Percentiles rank a stretch among this genome's conserved stretches.
Conservation (phyloP, 1,284 basidiomycete genomes). For the Trichosporon coremiiforme region DNA sequence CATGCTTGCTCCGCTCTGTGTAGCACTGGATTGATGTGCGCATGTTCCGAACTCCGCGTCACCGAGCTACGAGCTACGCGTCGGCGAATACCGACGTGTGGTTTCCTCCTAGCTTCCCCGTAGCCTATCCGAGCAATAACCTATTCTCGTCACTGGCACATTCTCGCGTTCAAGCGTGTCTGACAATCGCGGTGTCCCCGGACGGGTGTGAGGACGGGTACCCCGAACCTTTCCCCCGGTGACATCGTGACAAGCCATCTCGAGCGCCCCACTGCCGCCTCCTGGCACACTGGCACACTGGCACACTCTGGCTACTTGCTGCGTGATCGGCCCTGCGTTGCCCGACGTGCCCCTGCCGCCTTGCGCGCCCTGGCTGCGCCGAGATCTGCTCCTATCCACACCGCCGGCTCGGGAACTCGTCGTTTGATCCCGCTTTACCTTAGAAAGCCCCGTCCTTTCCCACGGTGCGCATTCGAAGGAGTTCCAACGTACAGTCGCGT, state of each 20-base stretch:
- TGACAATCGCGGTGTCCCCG: too few species aligned
- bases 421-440: too few species aligned
- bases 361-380: background rate
- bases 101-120: background rate
- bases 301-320: too few species aligned
- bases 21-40: background rate
- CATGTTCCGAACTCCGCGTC: too few species aligned
- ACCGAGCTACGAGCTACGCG: too few species aligned
- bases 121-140: background rate
- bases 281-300: too few species aligned
- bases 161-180: background rate
- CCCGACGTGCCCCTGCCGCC: too few species aligned
- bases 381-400: background rate
- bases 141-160: background rate
- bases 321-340: background rate
- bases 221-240: background rate
- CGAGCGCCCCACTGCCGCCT: too few species aligned
- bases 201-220: background rate
- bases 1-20: background rate
- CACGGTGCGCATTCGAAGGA: too few species aligned
- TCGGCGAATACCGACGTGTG: too few species aligned
- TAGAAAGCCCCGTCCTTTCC: too few species aligned
- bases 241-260: background rate
- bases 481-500: too few species aligned
- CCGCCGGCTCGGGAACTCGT: background rate